Base-by-base conservation (phyloP, 2,329 filamentous ascomycete species). In the Ophiostoma perfectum region DNA sequence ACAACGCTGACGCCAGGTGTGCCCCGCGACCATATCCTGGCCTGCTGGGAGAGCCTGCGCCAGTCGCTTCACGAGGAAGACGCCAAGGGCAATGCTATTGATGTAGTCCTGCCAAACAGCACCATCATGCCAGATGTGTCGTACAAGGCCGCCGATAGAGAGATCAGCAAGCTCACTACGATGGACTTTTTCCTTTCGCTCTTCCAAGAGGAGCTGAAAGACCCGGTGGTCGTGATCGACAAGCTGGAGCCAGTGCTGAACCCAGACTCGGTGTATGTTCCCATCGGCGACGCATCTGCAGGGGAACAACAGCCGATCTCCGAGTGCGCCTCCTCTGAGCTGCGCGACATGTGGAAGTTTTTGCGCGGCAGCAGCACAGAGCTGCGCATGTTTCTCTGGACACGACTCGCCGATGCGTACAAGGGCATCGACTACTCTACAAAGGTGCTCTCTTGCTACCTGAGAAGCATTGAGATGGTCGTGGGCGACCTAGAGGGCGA, bases 171-270 rank as follows among this genome's bases (percentile, higher is more conserved):
- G 74, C 83, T 98, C 45, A 97, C 92, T 14, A 98, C 94, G 0
- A 95, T 96, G 86, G 94, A 97, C 75, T 98, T 98, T 77, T 98
- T 99, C 78, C 83, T 93, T 66, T 91, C 89, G 49, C 86, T 99
- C 0, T 98, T 98, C 76, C 90, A 91, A 70, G 88, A 93, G 49
- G 90, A 95, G 69, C 86, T 89, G 69, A 88, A 89, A 64, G 89
- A 97, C 73, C 91, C 94, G 0, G 85, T 94, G 12, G 85, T 89
- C 5, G 87, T 97, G 27, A 97, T 99, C 69, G 93, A 97, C 74
- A 95, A 89, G 41, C 81, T 99, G 47, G 95, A 99, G 75, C 95
- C 95, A 4, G 90, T 99, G 9, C 81, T 99, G 5, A 94, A 97
- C 71, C 88, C 90, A 0, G 80, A 83, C 4, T 82, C 87, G 0